Base-by-base conservation (phyloP, 176 grass and related monocot genomes). In the Dactylis glomerata region DNA sequence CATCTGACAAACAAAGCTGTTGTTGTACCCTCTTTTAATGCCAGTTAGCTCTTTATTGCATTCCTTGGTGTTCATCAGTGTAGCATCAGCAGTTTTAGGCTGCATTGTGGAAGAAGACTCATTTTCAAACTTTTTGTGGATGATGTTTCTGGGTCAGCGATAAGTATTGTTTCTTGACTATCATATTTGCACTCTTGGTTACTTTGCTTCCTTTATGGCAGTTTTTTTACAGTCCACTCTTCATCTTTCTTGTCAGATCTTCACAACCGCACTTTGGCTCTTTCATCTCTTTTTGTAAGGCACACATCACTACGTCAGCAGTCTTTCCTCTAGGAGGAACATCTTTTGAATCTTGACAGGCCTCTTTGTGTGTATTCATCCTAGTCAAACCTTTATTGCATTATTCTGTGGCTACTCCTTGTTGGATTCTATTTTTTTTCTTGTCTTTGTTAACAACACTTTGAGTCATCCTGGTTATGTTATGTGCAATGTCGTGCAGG, bases 31-130 rank as follows among this genome's bases (percentile, higher is more conserved):
- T 75, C 50, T 85, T 77, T 73, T 55, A 13, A 38, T 76, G 22
- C 72, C 88, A 79, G 34, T 70, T 87, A 83, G 75, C 68, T 73
- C 83, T 72, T 83, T 38, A 14, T 31, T 66, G 23, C 38, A 78
- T 86, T 52, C 79, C 49, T 52, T 73, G 61, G 20, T 27, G 6
- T 67, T 89, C 10, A 67, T 32, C n/a, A 68, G 7, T 49, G 6
- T 31, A 19, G 33, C 16, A 10, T 52, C 50, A 69, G 40, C 40
- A 61, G 7, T 41, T 71, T 89, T 70, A 41, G 30, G 37, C 59
- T 85, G 71, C 40, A 46, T 5, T 31, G 19, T 36, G 24, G 42
- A 47, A 69, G 73, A 70, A 78, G 16, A 40, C 1, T 19, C 23
- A 3, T 78, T 88, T 32, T 50, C 52, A 51, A 11, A 72, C 11